These are phyloP conservation scores for Flammula alnicola DNA, from an alignment of 1,284 basidiomycete species.

Conservation along the genomic window DNA sequence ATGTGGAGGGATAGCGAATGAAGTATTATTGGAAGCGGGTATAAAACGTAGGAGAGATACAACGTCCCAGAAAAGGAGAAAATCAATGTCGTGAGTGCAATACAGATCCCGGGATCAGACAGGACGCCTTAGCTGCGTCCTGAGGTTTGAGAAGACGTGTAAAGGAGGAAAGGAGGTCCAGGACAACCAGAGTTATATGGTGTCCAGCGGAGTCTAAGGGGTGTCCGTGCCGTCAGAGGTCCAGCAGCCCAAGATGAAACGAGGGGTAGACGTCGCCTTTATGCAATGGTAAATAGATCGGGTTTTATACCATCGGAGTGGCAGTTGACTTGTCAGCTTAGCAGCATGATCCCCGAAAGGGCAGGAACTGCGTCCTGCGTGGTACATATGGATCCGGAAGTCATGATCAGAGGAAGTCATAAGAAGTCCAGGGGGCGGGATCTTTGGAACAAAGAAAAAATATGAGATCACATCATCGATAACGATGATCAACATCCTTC, in stretches of 20 bases:
- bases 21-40: conserved; percentile 1
- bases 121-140: conserved; percentile 8
- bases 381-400: conserved; percentile 7
- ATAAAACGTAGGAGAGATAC: neutral
- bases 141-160: neutral
- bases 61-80: conserved; percentile 7
- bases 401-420: conserved; percentile 2
- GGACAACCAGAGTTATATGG: conserved; percentile 6
- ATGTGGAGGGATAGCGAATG: neutral
- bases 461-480: neutral
- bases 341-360: conserved; percentile 4
- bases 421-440: neutral
- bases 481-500: neutral
- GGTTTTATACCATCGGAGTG: conserved; percentile 10
- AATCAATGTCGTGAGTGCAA: conserved; percentile 7
- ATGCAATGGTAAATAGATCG: conserved; percentile 6
- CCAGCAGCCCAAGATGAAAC: conserved; percentile 12
- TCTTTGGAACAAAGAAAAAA: neutral
- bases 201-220: conserved; percentile 1
- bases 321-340: conserved; percentile 2
- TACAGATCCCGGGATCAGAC: conserved; percentile 10
- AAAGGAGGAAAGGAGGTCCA: conserved; percentile 7
- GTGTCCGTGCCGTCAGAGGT: conserved; percentile 11
- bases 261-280: conserved; percentile 5
- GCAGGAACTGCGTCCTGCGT: too few relatives aligned